Base-by-base conservation (phyloP, 1,284 basidiomycete species). In the Pisolithus thermaeus region DNA sequence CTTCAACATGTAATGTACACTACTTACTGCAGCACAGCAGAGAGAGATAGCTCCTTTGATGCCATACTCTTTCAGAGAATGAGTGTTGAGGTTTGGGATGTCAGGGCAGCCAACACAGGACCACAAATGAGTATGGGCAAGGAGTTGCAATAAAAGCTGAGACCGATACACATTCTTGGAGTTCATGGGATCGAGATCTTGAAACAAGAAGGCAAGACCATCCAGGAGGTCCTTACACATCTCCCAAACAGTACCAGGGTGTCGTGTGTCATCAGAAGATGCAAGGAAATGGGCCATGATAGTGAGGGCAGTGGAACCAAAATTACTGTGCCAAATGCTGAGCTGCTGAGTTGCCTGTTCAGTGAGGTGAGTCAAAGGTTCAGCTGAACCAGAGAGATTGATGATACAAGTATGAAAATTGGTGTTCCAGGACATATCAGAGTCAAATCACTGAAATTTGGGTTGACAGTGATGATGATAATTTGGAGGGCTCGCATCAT, bases 241-340 rank as follows among this genome's bases (percentile, higher is more conserved):
- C 4, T 20, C 39, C 20, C 2, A 7, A 40, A 40, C 22, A 20
- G 18, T 8, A 7, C 4, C 9, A 11, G 39, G 9, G 7, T 18
- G 8, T n/a, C 18, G 1, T 8, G 5, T 8, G 7, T 40, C 18
- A 20, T 20, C 9, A 2, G 18, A 11, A 40, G 18, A 20, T 9
- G 37, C 42, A 18, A 57, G 32, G 5, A 57, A 58, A 36, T 50
- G n/a, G 1, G 56, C 30, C 8, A 52, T 40, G n/a, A 47, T 38
- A 23, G 39, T 4, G 3, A 51, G 39, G 25, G 48, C 43, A 2
- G 47, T 55, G 7, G 49, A 58, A 1, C 53, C 47, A 12, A 58
- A 47, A 27, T 46, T 23, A 7, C 46, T 57, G 9, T 3, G 7
- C 56, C 56, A 57, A 40, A 58, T 18, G 0, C 46, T 47, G 20